Conservation (phyloP, 2,329 filamentous ascomycete genomes). For the Ophiocordyceps sinensis region DNA sequence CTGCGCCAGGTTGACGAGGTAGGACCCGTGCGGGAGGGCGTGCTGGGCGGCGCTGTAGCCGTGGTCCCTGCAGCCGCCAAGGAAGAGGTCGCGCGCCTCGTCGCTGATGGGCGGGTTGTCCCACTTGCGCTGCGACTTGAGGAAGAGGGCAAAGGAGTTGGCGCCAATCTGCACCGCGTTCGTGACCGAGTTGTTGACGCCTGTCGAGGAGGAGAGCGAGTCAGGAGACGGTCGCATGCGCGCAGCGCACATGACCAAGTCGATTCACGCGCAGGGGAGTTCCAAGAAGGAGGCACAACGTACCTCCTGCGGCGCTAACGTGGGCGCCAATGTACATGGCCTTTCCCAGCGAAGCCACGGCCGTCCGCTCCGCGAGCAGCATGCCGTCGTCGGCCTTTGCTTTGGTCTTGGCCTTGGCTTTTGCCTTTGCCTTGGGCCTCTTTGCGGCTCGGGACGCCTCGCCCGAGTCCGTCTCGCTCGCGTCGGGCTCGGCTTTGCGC, state of each 20-base stretch:
- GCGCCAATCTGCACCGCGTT: slow-evolving; percentile 73
- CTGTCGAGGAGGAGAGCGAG: slow-evolving; percentile 24
- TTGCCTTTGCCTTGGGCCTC: slow-evolving; percentile 22
- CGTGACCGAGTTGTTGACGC: slow-evolving; percentile 74
- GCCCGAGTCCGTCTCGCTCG: slow-evolving; percentile 6
- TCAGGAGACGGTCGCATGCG: not conserved
- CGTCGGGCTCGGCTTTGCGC: slow-evolving; percentile 4
- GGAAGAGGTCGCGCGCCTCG: slow-evolving; percentile 56
- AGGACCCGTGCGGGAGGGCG: slow-evolving; percentile 85
- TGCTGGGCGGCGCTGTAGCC: slow-evolving; percentile 57
- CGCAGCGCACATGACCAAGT: not conserved
- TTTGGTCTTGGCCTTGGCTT: slow-evolving; percentile 15
- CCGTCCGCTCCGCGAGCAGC: slow-evolving; percentile 56
- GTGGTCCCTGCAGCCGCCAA: slow-evolving; percentile 50
- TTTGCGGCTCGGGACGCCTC: slow-evolving; percentile 18
- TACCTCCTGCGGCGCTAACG: slow-evolving; percentile 78
- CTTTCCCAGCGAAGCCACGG: slow-evolving; percentile 45
- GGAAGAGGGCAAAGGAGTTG: slow-evolving; percentile 86
- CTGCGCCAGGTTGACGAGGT: slow-evolving; percentile 91
- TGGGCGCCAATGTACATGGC: slow-evolving; percentile 81
- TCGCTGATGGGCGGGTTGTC: slow-evolving; percentile 60
- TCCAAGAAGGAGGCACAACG: slow-evolving; percentile 7
- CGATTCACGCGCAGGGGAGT: not conserved
- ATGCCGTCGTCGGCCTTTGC: slow-evolving; percentile 28
- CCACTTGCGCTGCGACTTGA: slow-evolving; percentile 97